Conservation (phyloP, 805 yeast species). For the Cyberlindnera misumaiensis region DNA sequence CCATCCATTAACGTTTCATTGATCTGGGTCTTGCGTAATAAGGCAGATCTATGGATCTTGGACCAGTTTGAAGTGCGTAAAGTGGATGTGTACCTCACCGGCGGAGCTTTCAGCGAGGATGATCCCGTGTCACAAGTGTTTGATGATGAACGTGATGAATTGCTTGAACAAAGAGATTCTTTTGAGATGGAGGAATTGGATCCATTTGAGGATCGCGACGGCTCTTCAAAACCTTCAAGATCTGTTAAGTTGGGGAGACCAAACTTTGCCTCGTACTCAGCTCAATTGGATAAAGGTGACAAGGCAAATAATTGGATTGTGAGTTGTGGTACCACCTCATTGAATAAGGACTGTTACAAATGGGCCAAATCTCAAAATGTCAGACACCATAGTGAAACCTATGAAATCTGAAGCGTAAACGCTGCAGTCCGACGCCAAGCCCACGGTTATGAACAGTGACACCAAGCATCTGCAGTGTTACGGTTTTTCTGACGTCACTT, state of each 20-base stretch:
- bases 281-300: slow-evolving; percentile 24
- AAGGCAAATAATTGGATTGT: slow-evolving; percentile 41
- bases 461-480: too few species aligned
- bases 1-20: slow-evolving; percentile 30
- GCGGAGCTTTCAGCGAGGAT: slow-evolving; percentile 7
- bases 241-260: slow-evolving; percentile 35
- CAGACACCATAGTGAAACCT: slow-evolving; percentile 38
- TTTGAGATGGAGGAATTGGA: slow-evolving; percentile 18
- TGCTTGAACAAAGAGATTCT: slow-evolving; percentile 17
- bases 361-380: slow-evolving; percentile 33
- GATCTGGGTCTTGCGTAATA: slow-evolving; percentile 48
- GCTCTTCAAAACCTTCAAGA: slow-evolving; percentile 1
- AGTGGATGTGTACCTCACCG: slow-evolving; percentile 35
- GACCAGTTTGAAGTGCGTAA: slow-evolving; percentile 30
- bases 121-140: slow-evolving; percentile 4
- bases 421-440: too few species aligned
- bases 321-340: slow-evolving; percentile 50
- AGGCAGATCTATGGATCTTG: slow-evolving; percentile 41
- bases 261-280: slow-evolving; percentile 21
- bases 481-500: too few species aligned
- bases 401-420: slow-evolving; percentile 16
- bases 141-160: slow-evolving; percentile 15
- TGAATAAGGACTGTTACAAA: slow-evolving; percentile 33
- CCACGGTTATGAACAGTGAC: background rate
- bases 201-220: slow-evolving; percentile 17